Conservation (phyloP, 306 rosid species). For the Trifolium dubium region DNA sequence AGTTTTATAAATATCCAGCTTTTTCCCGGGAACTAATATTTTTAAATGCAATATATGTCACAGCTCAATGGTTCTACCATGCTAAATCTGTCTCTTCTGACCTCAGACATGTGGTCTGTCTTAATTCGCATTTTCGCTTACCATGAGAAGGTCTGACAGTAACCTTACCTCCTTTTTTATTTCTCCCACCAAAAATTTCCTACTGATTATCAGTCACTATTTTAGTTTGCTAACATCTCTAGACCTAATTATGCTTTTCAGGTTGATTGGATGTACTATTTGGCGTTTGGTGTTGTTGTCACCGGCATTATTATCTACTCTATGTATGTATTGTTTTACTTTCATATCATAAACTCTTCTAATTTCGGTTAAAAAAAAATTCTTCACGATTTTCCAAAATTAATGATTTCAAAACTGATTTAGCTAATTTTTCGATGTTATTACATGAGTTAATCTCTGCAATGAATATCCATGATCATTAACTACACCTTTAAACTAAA, state of each 20-base stretch:
- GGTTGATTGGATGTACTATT: slow-evolving; percentile 98
- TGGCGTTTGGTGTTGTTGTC: slow-evolving; percentile 79
- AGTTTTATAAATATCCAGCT: slow-evolving; percentile 15
- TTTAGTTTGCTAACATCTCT: slow-evolving; percentile 39
- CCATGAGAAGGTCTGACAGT: slow-evolving; percentile 72
- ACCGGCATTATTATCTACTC: slow-evolving; percentile 84
- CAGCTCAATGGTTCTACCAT: slow-evolving; percentile 89
- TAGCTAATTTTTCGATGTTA: slow-evolving; percentile 9
- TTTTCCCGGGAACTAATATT: background rate
- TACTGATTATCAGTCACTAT: background rate
- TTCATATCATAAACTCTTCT: background rate
- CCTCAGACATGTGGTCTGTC: slow-evolving; percentile 99
- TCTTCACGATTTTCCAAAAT: background rate
- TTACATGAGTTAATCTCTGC: slow-evolving; percentile 1
- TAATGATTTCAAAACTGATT: slow-evolving; percentile 21
- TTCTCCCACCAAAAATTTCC: background rate
- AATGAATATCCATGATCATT: slow-evolving; percentile 8
- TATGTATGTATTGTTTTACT: slow-evolving; percentile 56
- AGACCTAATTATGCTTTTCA: slow-evolving; percentile 48
- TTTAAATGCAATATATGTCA: slow-evolving; percentile 33
- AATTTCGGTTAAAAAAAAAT: background rate
- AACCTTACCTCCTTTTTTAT: background rate
- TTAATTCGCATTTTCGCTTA: slow-evolving; percentile 88
- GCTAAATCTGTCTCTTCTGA: slow-evolving; percentile 90
- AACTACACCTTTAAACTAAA: background rate